Base-by-base conservation (phyloP, 2,329 filamentous ascomycete species). In the Aspergillus versicolor region DNA sequence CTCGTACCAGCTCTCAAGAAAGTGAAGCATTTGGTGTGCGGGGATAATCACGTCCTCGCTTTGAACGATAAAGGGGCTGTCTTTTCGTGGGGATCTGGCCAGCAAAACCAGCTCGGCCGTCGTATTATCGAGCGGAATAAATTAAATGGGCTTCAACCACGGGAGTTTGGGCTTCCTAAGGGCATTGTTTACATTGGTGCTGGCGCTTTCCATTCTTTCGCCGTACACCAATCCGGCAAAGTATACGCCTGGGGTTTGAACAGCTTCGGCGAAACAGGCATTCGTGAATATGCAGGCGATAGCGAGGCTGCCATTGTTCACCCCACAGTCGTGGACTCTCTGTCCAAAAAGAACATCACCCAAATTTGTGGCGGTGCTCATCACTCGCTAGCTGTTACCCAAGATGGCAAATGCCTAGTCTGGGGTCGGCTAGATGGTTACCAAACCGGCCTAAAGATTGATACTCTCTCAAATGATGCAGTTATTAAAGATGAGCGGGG, bases 241-340 rank as follows among this genome's bases (percentile, higher is more conserved):
- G 88, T 93, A 32, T 94, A 86, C 75, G 84, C 87, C 0, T 96
- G 91, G 91, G 91, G 92, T 22, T 79, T 93, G 30, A 96, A 96
- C 81, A 92, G 89, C 75, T 95, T 90, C 73, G 89, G 88, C 61
- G 88, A 96, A 77, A 90, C 89, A 15, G 91, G 88, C 37, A 81
- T 88, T 57, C 78, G 80, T 15, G 81, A 84, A 43, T 80, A 82
- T 53, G 86, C 84, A 13, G 88, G 87, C 32, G 84, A 88, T 57
- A 85, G 88, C 52, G 86, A 88, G 63, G 88, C 88, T 34, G 85
- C 88, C 60, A 83, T 96, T 50, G 81, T 89, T n/a, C 83, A 84
- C 63, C 89, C 91, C 3, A 84, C 83, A 42, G 77, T 88, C 51
- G 84, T 96, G 24, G 76, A 84, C 8, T 82, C 81, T 6, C 82